Percentiles rank a stretch among this genome's conserved stretches.
These are phyloP conservation scores for Acer negundo DNA, from an alignment of 345 rosid genomes.

Conservation along the genomic window DNA sequence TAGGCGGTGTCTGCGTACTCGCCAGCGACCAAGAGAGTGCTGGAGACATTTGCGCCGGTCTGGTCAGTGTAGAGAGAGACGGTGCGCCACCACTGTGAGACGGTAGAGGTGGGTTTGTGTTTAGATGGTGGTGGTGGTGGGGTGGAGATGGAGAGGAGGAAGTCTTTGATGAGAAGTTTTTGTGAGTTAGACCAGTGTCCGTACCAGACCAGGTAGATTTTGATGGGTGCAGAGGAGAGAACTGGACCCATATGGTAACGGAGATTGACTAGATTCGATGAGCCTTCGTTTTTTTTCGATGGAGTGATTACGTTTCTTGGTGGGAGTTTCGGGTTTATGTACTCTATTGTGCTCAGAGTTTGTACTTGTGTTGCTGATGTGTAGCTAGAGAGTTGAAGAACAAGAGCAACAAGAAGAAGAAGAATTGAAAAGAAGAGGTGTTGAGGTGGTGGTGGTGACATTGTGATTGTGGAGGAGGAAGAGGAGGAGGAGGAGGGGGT, in stretches of 20 bases:
- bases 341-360: conserved; percentile 34
- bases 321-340: conserved; percentile 76
- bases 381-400: conserved; percentile 11
- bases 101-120: conserved; percentile 56
- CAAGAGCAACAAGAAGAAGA: not conserved
- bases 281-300: conserved; percentile 79
- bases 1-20: conserved; percentile 58
- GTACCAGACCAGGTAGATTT: conserved; percentile 91
- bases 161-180: conserved; percentile 71
- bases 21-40: conserved; percentile 62
- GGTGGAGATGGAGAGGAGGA: conserved; percentile 71
- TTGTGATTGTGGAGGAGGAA: conserved; percentile 6
- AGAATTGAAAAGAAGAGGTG: conserved; percentile 13
- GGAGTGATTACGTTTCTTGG: conserved; percentile 52
- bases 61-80: conserved; percentile 92
- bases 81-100: conserved; percentile 90
- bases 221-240: conserved; percentile 81
- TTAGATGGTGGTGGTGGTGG: not conserved
- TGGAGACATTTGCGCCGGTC: conserved; percentile 89
- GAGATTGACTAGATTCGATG: conserved; percentile 77
- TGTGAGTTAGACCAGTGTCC: conserved; percentile 71
- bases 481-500: conserved; percentile 6
- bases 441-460: conserved; percentile 31
- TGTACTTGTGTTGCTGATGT: conserved; percentile 6
- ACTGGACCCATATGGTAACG: conserved; percentile 99